A percentile compares a stretch with the other conserved stretches of the same genome.
These are phyloP conservation scores for Malus fusca DNA, from an alignment of 306 rosid genomes.

Conservation along the genomic window DNA sequence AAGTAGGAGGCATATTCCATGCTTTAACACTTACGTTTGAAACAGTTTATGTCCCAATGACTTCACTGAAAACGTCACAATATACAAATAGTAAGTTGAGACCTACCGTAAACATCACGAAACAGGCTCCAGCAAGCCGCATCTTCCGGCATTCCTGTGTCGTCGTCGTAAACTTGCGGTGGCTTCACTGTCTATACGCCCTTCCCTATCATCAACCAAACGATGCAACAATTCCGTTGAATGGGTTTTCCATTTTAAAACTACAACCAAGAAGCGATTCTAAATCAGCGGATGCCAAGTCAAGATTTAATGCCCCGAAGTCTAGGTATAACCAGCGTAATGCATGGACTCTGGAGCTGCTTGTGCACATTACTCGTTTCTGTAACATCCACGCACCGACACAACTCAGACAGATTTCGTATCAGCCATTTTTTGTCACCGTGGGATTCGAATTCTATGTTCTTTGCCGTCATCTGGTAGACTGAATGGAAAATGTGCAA, in stretches of 20 bases:
- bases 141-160: neutral
- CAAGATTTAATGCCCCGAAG: neutral
- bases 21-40: neutral
- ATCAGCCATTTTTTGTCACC: constrained; percentile 17
- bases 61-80: neutral
- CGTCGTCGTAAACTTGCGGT: neutral
- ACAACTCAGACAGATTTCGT: constrained; percentile 16
- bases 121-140: neutral
- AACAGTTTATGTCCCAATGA: too few relatives aligned
- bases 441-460: constrained; percentile 11
- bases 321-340: neutral
- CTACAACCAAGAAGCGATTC: neutral
- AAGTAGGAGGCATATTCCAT: neutral
- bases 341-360: neutral
- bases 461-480: constrained; percentile 38
- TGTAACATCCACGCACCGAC: neutral
- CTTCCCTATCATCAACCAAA: neutral
- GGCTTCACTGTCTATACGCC: neutral
- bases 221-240: neutral
- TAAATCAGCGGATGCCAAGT: neutral
- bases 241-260: neutral
- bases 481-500: constrained; percentile 81
- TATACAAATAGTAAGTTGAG: neutral
- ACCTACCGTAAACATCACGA: neutral
- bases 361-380: neutral